Evolutionary conservation across 495 filamentous ascomycete species (phyloP), one percentile per base, ranked within the genome.

Genomic region (Penicilliopsis zonata): DNA sequence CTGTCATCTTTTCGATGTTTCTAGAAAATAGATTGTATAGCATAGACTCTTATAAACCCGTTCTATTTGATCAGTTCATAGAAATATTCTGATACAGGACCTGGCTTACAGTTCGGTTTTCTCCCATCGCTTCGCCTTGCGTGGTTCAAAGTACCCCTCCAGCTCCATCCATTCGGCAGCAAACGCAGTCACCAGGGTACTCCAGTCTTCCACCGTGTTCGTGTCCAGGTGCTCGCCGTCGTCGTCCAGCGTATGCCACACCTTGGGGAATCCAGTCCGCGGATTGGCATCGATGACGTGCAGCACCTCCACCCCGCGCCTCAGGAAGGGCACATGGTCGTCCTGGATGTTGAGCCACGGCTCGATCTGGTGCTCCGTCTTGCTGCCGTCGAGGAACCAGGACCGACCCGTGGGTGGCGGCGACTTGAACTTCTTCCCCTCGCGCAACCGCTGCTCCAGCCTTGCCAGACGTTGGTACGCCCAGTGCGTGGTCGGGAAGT

Each of bases 161-260:
- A 94, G 47, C 35, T 92, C 90, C 76, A 98, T 74, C 85, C 86
- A 96, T 54, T 94, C 90, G 0, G 78, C 82, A 25, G 79, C 72
- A 67, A 96, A 98, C 3, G 76, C 86, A 4, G 80, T 78, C 18
- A 83, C 52, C 12, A 98, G 72, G 41, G 67, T 69, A 29, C 78
- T 71, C 90, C 90, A 98, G 49, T 98, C 90, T 48, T 83, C 70
- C 19, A 87, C 76, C 0, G 84, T 93, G 9, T 74, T 65, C 43
- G 80, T 55, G 57, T 98, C 86, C 29, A 98, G 49, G 62, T 96
- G 84, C 35, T 76, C 78, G 1, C 71, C 90, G 45, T 95, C 82
- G 51, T 98, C 90, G 0, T 78, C 56, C 48, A 80, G 71, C 3
- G 61, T 75, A 53, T 98, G 90, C 90, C 90, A 98, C 4, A 93